Base-by-base conservation (phyloP, 108 stramenopile genomes). In the Seminavis robusta region DNA sequence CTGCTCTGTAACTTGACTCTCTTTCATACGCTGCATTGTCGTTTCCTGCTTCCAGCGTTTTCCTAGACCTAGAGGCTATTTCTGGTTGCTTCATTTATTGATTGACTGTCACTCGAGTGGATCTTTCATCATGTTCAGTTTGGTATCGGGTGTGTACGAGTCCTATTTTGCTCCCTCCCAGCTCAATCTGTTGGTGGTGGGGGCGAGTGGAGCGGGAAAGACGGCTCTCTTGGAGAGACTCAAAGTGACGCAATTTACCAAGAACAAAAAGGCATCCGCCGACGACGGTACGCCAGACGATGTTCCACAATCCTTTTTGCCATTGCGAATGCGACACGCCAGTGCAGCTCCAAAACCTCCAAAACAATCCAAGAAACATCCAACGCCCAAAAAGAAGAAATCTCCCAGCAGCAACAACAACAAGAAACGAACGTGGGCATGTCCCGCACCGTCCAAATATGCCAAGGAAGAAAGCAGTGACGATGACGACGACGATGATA, bases 171-270 rank as follows among this genome's bases (percentile, higher is more conserved):
- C 80, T 30, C 81, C 85, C 3, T 46, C 79, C 11, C 79, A 80
- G 52, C 28, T 91, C n/a, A 84, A 86, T 52, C 63, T 91, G 24
- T 52, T 91, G 29, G 55, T 91, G 0, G 67, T 91, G 29, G 90
- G 90, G 13, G 44, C 79, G 9, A 64, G 82, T 7, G 63, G 73
- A 17, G 65, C 69, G 1, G 90, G 90, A 36, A 90, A 89, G 68
- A 87, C 86, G 11, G 57, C 90, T 0, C 38, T 87, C 26, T 36
- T 91, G 56, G 90, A 91, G 51, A 78, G 90, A n/a, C 30, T 84
- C 61, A 91, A 91, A 51, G 86, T 85, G 3, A 91, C 90, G 17
- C 63, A 84, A 47, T 59, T 83, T 31, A 54, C 72, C 23, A 52
- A 29, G 29, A 58, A 56, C 50, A 58, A 65, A 39, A 39, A 39